phyloP scores from a whole-genome alignment of 139 green algal species.

The Edaphochlamys debaryana region DNA sequence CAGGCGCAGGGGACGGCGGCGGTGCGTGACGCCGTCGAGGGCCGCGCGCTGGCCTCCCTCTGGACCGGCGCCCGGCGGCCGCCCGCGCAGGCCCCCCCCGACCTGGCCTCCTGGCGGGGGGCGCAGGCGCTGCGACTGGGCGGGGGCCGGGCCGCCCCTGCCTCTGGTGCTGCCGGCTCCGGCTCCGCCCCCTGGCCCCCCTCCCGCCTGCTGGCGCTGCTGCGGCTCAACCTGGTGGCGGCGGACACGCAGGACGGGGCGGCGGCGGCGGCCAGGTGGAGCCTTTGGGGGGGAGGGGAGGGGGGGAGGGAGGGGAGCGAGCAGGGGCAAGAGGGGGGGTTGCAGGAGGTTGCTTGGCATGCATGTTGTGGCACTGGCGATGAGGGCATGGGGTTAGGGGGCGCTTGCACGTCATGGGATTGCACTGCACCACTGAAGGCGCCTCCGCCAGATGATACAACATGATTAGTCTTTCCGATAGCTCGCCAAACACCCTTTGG shows the following conservation, averaged over 20 bases:
- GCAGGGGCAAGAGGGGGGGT: neutral
- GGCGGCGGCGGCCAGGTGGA: no score
- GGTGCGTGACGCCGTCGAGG: neutral
- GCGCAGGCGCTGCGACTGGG: neutral
- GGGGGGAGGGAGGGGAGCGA: neutral
- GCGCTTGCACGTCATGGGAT: no score
- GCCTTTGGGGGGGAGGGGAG: no score
- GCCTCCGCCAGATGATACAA: no score
- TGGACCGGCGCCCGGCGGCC: neutral
- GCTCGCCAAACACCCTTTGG: no score
- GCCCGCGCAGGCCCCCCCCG: neutral
- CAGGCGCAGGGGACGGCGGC: no score
- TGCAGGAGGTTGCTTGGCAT: neutral
- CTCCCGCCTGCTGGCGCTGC: neutral
- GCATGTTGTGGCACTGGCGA: no score
- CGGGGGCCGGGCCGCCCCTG: no score
- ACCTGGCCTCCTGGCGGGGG: slow-evolving; percentile 18
- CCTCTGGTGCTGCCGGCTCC: neutral
- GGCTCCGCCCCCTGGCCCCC: neutral
- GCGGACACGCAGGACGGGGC: slow-evolving; percentile 26
- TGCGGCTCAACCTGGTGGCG: slow-evolving; percentile 9
- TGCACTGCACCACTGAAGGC: no score
- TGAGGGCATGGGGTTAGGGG: no score
- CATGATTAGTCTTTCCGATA: no score
- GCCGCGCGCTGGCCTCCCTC: neutral